A percentile compares a stretch with the other conserved stretches of the same genome.
Evolutionary conservation across 2,329 filamentous ascomycete genomes (phyloP).

Genomic region (Penicillium sp.): DNA sequence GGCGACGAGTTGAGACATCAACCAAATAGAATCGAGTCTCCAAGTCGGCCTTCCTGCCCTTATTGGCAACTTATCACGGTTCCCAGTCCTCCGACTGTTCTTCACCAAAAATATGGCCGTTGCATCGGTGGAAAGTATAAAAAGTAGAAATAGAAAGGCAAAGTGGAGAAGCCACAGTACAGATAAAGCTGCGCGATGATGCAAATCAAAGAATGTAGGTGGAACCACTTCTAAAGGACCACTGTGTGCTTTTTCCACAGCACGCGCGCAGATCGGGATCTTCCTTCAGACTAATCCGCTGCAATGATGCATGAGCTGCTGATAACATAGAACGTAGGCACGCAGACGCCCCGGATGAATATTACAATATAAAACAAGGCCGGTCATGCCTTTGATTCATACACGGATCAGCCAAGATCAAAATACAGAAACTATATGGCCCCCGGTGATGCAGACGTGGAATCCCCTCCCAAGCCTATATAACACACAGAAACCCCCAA

Average conservation of each 20-base stretch:
- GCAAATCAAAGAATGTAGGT: neutral
- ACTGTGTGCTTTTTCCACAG: neutral
- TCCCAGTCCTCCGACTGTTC: neutral
- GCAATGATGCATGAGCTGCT: neutral
- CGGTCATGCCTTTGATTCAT: conserved; percentile 8
- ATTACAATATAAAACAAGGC: neutral
- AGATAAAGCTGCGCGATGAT: neutral
- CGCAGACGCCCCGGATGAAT: neutral
- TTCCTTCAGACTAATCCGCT: neutral
- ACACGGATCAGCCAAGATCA: conserved; percentile 8
- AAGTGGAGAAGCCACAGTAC: neutral
- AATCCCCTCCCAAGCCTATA: conserved; percentile 6
- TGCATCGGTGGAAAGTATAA: neutral
- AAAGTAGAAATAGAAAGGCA: neutral
- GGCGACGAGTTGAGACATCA: neutral
- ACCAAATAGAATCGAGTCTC: neutral
- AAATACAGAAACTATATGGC: neutral
- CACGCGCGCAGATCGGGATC: neutral
- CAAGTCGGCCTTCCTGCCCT: neutral
- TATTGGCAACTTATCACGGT: neutral
- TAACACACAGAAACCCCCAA: conserved; percentile 3
- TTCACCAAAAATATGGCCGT: neutral
- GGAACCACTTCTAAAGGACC: neutral
- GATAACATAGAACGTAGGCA: neutral
- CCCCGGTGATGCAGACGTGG: neutral